These are phyloP conservation scores for Cladosporium sp. DNA, from an alignment of 2,329 filamentous ascomycete genomes.

Conservation along the genomic window DNA sequence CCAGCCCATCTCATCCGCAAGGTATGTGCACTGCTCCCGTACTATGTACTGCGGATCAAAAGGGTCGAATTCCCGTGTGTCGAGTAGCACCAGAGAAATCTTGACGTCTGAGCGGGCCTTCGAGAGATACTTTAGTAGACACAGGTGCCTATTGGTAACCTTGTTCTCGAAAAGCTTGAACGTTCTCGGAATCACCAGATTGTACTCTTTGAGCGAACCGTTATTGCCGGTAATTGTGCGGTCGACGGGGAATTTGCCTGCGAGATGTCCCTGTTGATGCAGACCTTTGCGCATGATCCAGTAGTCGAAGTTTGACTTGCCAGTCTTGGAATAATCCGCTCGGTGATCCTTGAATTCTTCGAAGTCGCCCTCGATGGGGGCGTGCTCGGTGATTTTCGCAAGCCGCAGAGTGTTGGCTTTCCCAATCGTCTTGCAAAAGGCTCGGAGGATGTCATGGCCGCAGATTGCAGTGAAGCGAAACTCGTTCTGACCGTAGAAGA, in stretches of 20 bases:
- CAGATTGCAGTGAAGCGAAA: constrained; percentile 31
- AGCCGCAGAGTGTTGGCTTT: constrained; percentile 5
- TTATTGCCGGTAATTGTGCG: background rate
- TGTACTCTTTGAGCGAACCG: background rate
- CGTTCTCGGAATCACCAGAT: background rate
- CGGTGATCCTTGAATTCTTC: background rate
- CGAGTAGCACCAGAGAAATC: background rate
- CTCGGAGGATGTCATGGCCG: constrained; percentile 11
- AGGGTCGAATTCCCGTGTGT: background rate
- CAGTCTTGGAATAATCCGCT: background rate
- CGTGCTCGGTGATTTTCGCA: constrained; percentile 10
- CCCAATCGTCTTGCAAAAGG: constrained; percentile 13
- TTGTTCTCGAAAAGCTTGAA: background rate
- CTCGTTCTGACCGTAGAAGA: constrained; percentile 44
- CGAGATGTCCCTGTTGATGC: background rate
- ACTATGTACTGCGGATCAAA: background rate
- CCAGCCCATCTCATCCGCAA: background rate
- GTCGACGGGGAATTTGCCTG: background rate
- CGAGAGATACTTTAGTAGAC: background rate
- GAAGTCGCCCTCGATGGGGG: background rate
- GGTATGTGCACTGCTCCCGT: background rate
- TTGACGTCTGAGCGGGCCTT: background rate
- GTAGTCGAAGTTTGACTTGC: background rate
- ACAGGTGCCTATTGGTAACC: background rate
- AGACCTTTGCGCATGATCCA: background rate